Percentiles rank a stretch among this genome's conserved stretches.
Conservation (phyloP, 305 asterid genomes). For the Fraxinus greggii region DNA sequence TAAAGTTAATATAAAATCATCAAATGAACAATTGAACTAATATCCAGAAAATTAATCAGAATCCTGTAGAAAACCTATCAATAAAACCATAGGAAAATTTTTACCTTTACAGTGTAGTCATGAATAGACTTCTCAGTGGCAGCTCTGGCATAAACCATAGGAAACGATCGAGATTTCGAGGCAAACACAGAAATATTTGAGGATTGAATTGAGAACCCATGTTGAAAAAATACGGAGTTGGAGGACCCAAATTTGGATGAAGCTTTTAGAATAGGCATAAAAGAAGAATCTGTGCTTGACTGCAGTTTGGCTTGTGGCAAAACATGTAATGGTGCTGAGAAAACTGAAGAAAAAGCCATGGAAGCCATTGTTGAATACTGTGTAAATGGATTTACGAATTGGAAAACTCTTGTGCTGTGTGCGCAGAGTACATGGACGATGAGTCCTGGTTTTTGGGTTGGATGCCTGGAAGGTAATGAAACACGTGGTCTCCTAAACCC, state of each 20-base stretch:
- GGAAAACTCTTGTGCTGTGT: not conserved
- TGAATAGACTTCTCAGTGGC: slow-evolving; percentile 68
- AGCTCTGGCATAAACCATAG: slow-evolving; percentile 61
- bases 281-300: slow-evolving; percentile 29
- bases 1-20: not conserved
- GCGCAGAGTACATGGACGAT: not conserved
- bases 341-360: slow-evolving; percentile 57
- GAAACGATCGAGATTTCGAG: slow-evolving; percentile 46
- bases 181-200: slow-evolving; percentile 39
- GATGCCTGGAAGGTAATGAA: not conserved
- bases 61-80: not conserved
- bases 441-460: not conserved
- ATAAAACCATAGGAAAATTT: not conserved
- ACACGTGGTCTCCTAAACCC: not conserved
- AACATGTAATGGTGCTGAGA: slow-evolving; percentile 40
- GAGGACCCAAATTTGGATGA: slow-evolving; percentile 43
- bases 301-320: slow-evolving; percentile 35
- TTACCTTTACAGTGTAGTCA: slow-evolving; percentile 83
- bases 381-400: not conserved
- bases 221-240: slow-evolving; percentile 46
- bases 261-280: slow-evolving; percentile 32
- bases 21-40: not conserved
- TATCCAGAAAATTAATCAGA: not conserved
- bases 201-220: slow-evolving; percentile 48
- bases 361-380: slow-evolving; percentile 29